Evolutionary conservation across 2,329 filamentous ascomycete genomes (phyloP).

Genomic region (Paraconiothyrium brasiliense): DNA sequence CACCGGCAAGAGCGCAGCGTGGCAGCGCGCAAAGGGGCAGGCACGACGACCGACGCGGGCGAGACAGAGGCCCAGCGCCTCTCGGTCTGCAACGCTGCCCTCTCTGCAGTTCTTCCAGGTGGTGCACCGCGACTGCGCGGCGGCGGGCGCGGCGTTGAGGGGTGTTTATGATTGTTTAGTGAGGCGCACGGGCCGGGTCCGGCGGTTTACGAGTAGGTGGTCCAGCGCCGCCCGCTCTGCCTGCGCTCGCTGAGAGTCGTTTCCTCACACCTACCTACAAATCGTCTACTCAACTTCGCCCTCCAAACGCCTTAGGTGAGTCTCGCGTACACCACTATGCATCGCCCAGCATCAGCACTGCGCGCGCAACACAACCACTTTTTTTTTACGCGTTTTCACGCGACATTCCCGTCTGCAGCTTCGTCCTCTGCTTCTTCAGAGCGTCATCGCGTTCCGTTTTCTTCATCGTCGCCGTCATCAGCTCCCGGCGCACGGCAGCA

Average conservation of each 20-base stretch:
- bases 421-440: slow-evolving; percentile 40
- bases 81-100: too few species aligned
- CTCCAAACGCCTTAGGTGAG: slow-evolving; percentile 42
- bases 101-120: too few species aligned
- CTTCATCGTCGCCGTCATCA: slow-evolving; percentile 39
- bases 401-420: slow-evolving; percentile 33
- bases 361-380: slow-evolving; percentile 36
- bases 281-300: slow-evolving; percentile 26
- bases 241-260: slow-evolving; percentile 17
- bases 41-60: background rate
- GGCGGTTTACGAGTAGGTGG: too few species aligned
- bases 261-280: slow-evolving; percentile 32
- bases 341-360: slow-evolving; percentile 29
- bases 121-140: background rate
- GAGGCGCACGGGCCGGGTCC: too few species aligned
- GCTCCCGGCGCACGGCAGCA: slow-evolving; percentile 28
- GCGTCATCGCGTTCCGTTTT: slow-evolving; percentile 42
- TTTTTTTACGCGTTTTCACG: slow-evolving; percentile 47
- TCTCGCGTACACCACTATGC: slow-evolving; percentile 38
- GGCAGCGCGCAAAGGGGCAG: background rate
- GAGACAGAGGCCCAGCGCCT: too few species aligned
- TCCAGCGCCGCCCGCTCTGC: slow-evolving; percentile 14
- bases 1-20: background rate
- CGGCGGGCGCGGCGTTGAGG: slow-evolving; percentile 15
- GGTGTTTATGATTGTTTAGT: slow-evolving; percentile 3